Conservation (phyloP, 345 rosid species). For the Heritiera littoralis region DNA sequence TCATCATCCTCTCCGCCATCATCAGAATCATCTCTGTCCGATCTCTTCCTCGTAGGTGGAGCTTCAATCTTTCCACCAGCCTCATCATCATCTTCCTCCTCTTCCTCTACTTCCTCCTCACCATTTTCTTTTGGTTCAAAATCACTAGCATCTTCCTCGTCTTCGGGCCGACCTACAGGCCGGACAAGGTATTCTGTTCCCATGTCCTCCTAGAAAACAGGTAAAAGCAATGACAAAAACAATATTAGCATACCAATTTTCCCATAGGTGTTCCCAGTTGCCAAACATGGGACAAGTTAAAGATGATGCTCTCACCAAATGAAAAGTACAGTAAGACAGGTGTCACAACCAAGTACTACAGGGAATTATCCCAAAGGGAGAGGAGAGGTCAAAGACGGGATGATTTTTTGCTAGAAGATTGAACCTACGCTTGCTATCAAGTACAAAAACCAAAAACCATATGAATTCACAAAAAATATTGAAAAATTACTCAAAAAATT, state of each 20-base stretch:
- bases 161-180: slow-evolving; percentile 80
- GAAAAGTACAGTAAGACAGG: background rate
- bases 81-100: slow-evolving; percentile 41
- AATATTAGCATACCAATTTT: background rate
- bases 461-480: background rate
- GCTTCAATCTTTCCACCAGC: slow-evolving; percentile 63
- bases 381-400: background rate
- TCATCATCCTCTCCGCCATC: slow-evolving; percentile 66
- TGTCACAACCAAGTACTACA: background rate
- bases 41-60: slow-evolving; percentile 72
- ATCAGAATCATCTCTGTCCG: slow-evolving; percentile 46
- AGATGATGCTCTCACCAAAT: background rate
- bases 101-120: slow-evolving; percentile 57
- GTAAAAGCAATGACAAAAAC: background rate
- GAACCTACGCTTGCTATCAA: background rate
- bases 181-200: slow-evolving; percentile 82
- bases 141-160: slow-evolving; percentile 90
- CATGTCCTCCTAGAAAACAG: slow-evolving; percentile 54
- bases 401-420: background rate
- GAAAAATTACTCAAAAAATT: background rate
- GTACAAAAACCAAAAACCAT: background rate
- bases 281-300: background rate
- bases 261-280: slow-evolving; percentile 19
- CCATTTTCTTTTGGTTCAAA: slow-evolving; percentile 83
- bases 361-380: background rate